Evolutionary conservation across 805 yeast genomes (phyloP).

Genomic region (Wickerhamiella qilinensis): DNA sequence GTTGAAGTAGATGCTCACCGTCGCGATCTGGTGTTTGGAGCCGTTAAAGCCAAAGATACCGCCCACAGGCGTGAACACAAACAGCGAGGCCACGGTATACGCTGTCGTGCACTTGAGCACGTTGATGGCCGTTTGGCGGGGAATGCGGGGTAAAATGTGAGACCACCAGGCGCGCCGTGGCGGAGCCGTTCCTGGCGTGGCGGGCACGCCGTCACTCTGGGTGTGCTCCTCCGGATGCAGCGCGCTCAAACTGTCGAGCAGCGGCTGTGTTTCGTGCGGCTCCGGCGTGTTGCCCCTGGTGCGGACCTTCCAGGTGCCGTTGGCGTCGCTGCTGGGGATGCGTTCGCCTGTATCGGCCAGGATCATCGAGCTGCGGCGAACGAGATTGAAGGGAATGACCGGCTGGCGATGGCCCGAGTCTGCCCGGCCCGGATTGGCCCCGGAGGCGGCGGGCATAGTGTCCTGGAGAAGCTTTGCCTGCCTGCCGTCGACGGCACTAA

Average conservation of each 20-base stretch:
- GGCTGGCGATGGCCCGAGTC: neutral
- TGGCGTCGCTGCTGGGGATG: neutral
- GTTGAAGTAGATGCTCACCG: constrained; percentile 73
- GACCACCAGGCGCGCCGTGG: neutral
- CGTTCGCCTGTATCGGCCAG: constrained; percentile 30
- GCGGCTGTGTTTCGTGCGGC: constrained; percentile 2
- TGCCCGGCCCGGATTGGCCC: too few species aligned
- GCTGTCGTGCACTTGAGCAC: constrained; percentile 54
- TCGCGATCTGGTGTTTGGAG: constrained; percentile 67
- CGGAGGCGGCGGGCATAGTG: too few species aligned
- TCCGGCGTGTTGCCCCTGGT: neutral
- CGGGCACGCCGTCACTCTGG: neutral
- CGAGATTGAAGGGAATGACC: constrained; percentile 1
- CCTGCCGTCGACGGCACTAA: too few species aligned
- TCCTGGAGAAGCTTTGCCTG: too few species aligned
- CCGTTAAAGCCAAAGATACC: constrained; percentile 48
- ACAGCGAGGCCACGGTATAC: constrained; percentile 55
- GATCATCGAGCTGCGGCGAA: constrained; percentile 23
- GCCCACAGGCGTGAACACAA: constrained; percentile 36
- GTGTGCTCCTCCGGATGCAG: neutral
- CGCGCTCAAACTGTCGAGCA: neutral
- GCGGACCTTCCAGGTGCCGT: neutral
- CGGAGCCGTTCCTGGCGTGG: neutral
- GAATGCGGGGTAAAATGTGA: too few species aligned
- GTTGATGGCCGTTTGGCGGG: constrained; percentile 9